A percentile compares a stretch with the other conserved stretches of the same genome.
These are phyloP conservation scores for Pyrenula massariospora DNA, from an alignment of 495 filamentous ascomycete species.

Conservation along the genomic window DNA sequence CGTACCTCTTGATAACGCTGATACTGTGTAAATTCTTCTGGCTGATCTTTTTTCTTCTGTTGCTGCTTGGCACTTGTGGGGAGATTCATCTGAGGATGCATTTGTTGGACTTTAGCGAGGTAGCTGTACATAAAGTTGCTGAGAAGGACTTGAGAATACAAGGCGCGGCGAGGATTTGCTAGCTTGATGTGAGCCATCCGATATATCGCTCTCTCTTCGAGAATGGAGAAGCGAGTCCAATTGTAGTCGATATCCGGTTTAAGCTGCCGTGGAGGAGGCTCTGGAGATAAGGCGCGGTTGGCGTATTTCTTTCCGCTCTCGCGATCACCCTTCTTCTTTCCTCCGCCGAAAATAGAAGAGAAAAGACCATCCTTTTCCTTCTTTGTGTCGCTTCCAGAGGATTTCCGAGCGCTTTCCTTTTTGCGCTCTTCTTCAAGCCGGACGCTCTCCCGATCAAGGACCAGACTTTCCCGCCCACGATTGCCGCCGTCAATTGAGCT, in stretches of 20 bases:
- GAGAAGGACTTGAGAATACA: conserved; percentile 92
- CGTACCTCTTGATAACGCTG: conserved; percentile 57
- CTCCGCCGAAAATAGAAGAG: conserved; percentile 79
- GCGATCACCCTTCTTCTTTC: conserved; percentile 52
- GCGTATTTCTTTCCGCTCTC: conserved; percentile 62
- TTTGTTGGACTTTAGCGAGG: conserved; percentile 94
- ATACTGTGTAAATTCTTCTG: conserved; percentile 49
- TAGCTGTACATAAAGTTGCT: conserved; percentile 99
- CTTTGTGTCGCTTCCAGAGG: conserved; percentile 66
- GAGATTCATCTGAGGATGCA: conserved; percentile 86
- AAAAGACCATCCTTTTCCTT: conserved; percentile 76
- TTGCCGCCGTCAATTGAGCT: conserved; percentile 57
- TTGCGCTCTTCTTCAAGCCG: conserved; percentile 72
- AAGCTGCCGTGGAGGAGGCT: conserved; percentile 57
- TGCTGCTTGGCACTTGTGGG: conserved; percentile 45
- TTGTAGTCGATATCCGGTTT: conserved; percentile 84
- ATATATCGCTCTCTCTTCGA: conserved; percentile 96
- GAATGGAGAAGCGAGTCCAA: conserved; percentile 90
- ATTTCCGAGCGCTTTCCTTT: conserved; percentile 67
- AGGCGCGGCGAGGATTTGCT: conserved; percentile 81
- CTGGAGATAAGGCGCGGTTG: conserved; percentile 68
- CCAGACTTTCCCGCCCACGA: conserved; percentile 70
- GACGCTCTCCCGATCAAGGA: conserved; percentile 67
- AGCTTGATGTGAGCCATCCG: conserved; percentile 98
- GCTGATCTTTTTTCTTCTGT: conserved; percentile 54